Conservation (phyloP, 805 yeast genomes). For the Myxozyma neotropica region DNA sequence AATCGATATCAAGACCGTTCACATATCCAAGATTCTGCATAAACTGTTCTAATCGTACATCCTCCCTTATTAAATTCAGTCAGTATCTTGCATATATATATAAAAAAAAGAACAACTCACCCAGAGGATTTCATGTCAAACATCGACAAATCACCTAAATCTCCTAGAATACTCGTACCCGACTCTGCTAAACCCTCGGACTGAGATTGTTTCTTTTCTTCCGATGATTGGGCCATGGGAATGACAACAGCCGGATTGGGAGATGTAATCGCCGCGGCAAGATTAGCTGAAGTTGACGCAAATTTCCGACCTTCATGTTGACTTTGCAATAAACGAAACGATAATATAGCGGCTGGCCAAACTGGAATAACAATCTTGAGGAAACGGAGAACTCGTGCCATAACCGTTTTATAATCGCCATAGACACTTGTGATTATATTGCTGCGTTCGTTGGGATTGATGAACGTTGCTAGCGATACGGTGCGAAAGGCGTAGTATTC, state of each 20-base stretch:
- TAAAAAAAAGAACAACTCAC: background rate
- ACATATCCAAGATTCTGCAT: conserved; percentile 26
- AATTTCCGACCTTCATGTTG: background rate
- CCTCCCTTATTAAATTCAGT: too few relatives aligned
- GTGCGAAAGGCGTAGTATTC: conserved; percentile 16
- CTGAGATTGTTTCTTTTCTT: background rate
- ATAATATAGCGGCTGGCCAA: conserved; percentile 12
- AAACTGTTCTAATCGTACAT: conserved; percentile 23
- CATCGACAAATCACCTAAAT: conserved; percentile 14
- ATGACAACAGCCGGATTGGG: too few relatives aligned
- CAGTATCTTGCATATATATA: too few relatives aligned
- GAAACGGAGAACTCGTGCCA: background rate
- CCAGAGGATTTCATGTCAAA: conserved; percentile 20
- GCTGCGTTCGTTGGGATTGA: background rate
- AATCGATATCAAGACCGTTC: conserved; percentile 14
- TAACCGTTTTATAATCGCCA: background rate
- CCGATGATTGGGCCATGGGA: background rate
- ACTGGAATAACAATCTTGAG: background rate
- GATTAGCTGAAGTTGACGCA: background rate
- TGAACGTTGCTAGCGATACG: conserved; percentile 1
- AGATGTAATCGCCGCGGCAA: background rate
- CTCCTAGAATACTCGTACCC: background rate
- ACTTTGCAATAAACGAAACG: background rate
- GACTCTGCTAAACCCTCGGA: too few relatives aligned
- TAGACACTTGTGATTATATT: background rate